Base-by-base conservation (phyloP, 257 asterid genomes). In the Nicotiana undulata region DNA sequence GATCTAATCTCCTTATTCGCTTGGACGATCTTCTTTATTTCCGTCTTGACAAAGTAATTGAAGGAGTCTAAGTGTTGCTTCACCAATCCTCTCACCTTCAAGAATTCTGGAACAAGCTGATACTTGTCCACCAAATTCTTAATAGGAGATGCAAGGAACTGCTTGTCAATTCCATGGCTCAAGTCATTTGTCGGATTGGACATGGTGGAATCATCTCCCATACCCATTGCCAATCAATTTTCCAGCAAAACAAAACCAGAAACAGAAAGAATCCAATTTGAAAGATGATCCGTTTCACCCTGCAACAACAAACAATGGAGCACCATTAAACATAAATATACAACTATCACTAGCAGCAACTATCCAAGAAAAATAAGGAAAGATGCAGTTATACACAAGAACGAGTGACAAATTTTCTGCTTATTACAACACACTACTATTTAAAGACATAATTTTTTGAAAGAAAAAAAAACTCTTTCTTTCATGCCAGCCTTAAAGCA, bases 81-180 rank as follows among this genome's bases (percentile, higher is more conserved):
- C 92, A 92, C 98, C 81, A 96, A 90, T 29, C 98, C 98, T 81
- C 98, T 89, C 83, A 92, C 96, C 96, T 95, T 95, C 63, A 95
- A 82, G 80, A 91, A 95, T 81, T 93, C 99, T 0, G 97, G 98
- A 59, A 95, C 82, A 20, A 95, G 84, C 31, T 91, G 96, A 86
- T 56, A 95, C 86, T 95, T 95, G 82, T 90, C 94, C 9, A 95
- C 98, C 1, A 91, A 83, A 32, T 76, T 86, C 87, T 91, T 92
- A 52, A 90, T 87, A 0, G 97, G 93, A 10, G 97, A 91, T 22
- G 94, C 87, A 16, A 91, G 94, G 22, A 85, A 80, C 40, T 89
- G 86, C 86, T 90, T 92, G 82, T 92, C 94, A 59, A 93, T 82
- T 32, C 76, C 90, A 32, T 29, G 76, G 53, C 24, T 79, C 59